A percentile compares a stretch with the other conserved stretches of the same genome.
phyloP scores from a whole-genome alignment of 331 rosid species.

The Malus hybrid region DNA sequence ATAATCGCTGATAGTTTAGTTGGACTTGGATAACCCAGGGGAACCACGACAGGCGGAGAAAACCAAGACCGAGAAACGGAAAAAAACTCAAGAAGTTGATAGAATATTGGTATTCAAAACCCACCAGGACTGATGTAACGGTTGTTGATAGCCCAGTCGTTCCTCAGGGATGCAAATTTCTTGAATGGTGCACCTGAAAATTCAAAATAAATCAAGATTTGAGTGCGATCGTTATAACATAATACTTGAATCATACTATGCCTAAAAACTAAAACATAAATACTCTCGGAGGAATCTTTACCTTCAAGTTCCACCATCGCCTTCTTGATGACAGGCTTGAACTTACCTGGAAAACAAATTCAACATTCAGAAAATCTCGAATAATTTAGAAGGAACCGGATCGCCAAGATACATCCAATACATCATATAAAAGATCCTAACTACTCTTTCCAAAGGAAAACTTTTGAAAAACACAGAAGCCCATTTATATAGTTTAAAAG shows the following conservation, averaged over 20 bases:
- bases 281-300: conserved; percentile 12
- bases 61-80: not conserved
- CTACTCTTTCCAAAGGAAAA: not conserved
- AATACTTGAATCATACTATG: not conserved
- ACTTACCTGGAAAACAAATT: conserved; percentile 60
- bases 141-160: conserved; percentile 88
- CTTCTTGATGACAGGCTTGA: conserved; percentile 99
- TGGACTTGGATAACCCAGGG: not conserved
- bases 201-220: not conserved
- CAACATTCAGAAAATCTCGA: conserved; percentile 16
- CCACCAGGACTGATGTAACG: conserved; percentile 87
- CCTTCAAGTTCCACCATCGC: conserved; percentile 99
- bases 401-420: not conserved
- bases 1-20: not conserved
- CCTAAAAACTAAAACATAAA: not conserved
- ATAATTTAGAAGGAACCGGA: not conserved
- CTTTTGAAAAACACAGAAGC: not conserved
- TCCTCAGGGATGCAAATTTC: conserved; percentile 77
- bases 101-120: not conserved
- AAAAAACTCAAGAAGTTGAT: not conserved
- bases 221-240: conserved; percentile 5
- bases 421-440: not conserved
- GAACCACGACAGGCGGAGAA: not conserved
- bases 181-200: conserved; percentile 89
- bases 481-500: not conserved